A percentile compares a stretch with the other conserved stretches of the same genome.
phyloP scores from a whole-genome alignment of 805 yeast species.

The Cyberlindnera veronae region DNA sequence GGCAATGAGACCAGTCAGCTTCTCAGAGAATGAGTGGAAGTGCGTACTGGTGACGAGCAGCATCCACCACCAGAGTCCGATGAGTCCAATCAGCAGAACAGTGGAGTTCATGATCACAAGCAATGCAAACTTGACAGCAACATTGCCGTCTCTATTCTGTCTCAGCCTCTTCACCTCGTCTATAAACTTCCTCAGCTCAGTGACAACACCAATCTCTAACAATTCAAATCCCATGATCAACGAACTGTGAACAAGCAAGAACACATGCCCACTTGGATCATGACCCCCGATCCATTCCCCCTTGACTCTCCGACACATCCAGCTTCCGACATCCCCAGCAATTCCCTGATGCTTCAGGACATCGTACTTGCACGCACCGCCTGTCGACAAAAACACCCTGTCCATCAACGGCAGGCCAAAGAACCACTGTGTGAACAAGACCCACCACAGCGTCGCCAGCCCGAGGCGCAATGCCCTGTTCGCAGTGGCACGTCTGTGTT shows the following conservation, averaged over 20 bases:
- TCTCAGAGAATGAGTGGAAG: constrained; percentile 80
- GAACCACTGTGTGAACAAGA: constrained; percentile 81
- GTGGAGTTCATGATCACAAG: constrained; percentile 18
- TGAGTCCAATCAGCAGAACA: constrained; percentile 31
- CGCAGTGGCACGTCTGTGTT: constrained; percentile 16
- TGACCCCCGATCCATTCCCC: constrained; percentile 84
- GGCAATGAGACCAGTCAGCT: constrained; percentile 63
- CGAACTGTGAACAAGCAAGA: constrained; percentile 65
- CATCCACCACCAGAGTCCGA: constrained; percentile 79
- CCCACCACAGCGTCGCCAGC: constrained; percentile 70
- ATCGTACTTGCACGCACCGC: constrained; percentile 63
- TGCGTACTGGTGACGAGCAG: constrained; percentile 76
- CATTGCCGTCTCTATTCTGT: background rate
- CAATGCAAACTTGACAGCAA: background rate
- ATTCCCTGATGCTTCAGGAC: background rate
- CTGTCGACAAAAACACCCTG: constrained; percentile 69
- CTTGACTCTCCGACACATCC: constrained; percentile 50
- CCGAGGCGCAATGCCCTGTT: constrained; percentile 10
- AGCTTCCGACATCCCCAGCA: constrained; percentile 19
- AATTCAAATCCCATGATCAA: constrained; percentile 65
- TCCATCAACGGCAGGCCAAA: constrained; percentile 90
- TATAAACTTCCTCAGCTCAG: constrained; percentile 26
- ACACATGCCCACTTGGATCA: constrained; percentile 95
- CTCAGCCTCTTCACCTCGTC: constrained; percentile 2
- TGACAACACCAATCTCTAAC: constrained; percentile 37